These are phyloP conservation scores for Secale cereale DNA, from an alignment of 176 grass and related monocot species.

Conservation along the genomic window DNA sequence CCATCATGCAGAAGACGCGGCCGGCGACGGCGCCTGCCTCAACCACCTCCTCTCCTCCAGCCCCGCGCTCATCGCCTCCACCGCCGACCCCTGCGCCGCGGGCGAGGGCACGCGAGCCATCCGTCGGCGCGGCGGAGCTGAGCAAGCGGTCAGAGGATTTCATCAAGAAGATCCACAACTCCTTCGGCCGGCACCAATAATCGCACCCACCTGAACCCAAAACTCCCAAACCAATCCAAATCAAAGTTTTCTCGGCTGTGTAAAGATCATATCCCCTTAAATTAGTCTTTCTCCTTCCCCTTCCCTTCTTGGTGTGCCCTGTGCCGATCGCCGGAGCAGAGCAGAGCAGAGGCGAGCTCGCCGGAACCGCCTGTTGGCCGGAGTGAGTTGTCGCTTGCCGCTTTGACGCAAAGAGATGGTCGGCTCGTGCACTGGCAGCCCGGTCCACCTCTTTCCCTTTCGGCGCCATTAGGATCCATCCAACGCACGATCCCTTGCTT, in stretches of 20 bases:
- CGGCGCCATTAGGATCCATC: conserved; percentile 50
- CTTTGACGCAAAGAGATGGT: not conserved
- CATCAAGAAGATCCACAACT: conserved; percentile 78
- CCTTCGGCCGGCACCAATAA: conserved; percentile 36
- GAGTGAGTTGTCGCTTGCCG: conserved; percentile 22
- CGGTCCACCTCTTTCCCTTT: conserved; percentile 53
- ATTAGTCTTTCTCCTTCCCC: not conserved
- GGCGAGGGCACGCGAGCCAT: conserved; percentile 26
- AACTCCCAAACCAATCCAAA: not conserved
- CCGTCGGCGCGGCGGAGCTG: conserved; percentile 58
- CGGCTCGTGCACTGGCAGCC: conserved; percentile 28
- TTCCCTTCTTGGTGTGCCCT: conserved; percentile 24
- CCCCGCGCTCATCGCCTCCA: not conserved
- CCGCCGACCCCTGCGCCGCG: not conserved
- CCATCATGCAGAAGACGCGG: conserved; percentile 70
- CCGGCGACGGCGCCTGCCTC: not conserved
- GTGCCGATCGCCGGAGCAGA: conserved; percentile 40
- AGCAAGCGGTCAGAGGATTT: conserved; percentile 78
- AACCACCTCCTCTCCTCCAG: not conserved
- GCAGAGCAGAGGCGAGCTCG: conserved; percentile 22
- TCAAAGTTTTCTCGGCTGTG: not conserved
- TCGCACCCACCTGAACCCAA: not conserved
- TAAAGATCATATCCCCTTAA: not conserved
- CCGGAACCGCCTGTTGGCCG: not conserved
- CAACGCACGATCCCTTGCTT: conserved; percentile 22